Evolutionary conservation across 225 moss, liverwort and hornwort genomes (phyloP).

Genomic region (Anthoceros angustus): DNA sequence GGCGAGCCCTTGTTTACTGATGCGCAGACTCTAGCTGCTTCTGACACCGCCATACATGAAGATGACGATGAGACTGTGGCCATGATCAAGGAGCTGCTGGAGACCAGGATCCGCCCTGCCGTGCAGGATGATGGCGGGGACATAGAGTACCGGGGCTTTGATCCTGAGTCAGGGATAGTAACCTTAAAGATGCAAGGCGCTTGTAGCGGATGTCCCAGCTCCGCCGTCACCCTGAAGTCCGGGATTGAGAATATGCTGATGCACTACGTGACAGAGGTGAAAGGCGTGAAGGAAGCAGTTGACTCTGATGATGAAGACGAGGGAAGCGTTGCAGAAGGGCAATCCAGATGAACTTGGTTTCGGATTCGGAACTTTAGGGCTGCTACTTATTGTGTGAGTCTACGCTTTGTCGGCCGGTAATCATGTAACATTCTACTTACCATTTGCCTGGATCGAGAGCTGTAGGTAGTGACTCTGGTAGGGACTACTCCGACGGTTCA

Average conservation of each 20-base stretch:
- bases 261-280: slow-evolving; percentile 96
- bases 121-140: slow-evolving; percentile 10
- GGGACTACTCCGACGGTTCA: too few species aligned
- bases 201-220: slow-evolving; percentile 94
- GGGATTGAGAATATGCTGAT: slow-evolving; percentile 99
- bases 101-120: slow-evolving; percentile 9
- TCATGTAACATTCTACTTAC: too few species aligned
- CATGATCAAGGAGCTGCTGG: slow-evolving; percentile 49
- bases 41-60: slow-evolving; percentile 68
- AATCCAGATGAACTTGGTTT: slow-evolving; percentile 11
- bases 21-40: slow-evolving; percentile 43
- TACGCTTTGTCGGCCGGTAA: too few species aligned
- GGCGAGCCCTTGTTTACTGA: slow-evolving; percentile 71
- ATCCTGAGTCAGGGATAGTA: slow-evolving; percentile 50
- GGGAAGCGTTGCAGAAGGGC: slow-evolving; percentile 25
- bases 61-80: slow-evolving; percentile 10
- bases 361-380: too few species aligned
- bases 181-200: slow-evolving; percentile 96
- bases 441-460: too few species aligned
- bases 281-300: slow-evolving; percentile 69
- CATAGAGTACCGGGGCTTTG: slow-evolving; percentile 7
- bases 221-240: slow-evolving; percentile 85
- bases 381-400: too few species aligned
- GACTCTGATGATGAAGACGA: slow-evolving; percentile 60
- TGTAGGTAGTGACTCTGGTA: too few species aligned